phyloP scores from a whole-genome alignment of 2,329 filamentous ascomycete species.

The Apiospora malaysiana region DNA sequence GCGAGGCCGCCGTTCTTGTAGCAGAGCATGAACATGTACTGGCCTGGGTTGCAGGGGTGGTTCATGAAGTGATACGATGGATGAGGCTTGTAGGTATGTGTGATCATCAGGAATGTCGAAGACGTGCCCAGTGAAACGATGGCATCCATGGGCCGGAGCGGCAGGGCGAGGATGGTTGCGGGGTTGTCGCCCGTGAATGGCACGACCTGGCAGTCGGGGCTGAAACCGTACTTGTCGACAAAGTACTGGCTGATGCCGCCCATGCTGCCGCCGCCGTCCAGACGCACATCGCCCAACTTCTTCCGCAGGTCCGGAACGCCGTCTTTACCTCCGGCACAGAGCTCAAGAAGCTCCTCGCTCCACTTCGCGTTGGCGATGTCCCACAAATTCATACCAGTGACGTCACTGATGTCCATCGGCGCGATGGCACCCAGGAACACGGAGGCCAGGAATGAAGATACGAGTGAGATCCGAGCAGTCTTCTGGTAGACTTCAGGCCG shows the following conservation, averaged over 20 bases:
- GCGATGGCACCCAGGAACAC: slow-evolving; percentile 85
- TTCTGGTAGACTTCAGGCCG: slow-evolving; percentile 81
- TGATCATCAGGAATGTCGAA: slow-evolving; percentile 97
- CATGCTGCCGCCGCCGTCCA: slow-evolving; percentile 81
- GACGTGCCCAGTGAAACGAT: slow-evolving; percentile 95
- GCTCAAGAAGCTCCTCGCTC: slow-evolving; percentile 75
- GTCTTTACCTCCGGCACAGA: slow-evolving; percentile 69
- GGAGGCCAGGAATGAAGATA: slow-evolving; percentile 94
- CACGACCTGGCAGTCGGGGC: slow-evolving; percentile 73
- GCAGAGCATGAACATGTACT: slow-evolving; percentile 99
- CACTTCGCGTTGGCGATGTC: slow-evolving; percentile 79
- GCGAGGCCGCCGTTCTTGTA: slow-evolving; percentile 98
- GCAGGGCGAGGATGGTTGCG: slow-evolving; percentile 89
- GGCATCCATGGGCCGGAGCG: slow-evolving; percentile 84
- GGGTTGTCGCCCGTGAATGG: slow-evolving; percentile 97
- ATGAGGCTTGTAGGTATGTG: slow-evolving; percentile 87
- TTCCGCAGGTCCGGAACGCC: slow-evolving; percentile 68
- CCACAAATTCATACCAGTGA: slow-evolving; percentile 97
- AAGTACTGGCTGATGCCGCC: slow-evolving; percentile 83
- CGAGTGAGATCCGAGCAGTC: slow-evolving; percentile 86
- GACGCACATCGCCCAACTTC: slow-evolving; percentile 81
- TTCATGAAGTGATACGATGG: slow-evolving; percentile 98
- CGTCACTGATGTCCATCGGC: slow-evolving; percentile 91
- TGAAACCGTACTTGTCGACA: slow-evolving; percentile 78
- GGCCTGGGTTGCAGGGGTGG: slow-evolving; percentile 85